Base-by-base conservation (phyloP, 2,329 filamentous ascomycete species). In the Pleomassaria siparia region DNA sequence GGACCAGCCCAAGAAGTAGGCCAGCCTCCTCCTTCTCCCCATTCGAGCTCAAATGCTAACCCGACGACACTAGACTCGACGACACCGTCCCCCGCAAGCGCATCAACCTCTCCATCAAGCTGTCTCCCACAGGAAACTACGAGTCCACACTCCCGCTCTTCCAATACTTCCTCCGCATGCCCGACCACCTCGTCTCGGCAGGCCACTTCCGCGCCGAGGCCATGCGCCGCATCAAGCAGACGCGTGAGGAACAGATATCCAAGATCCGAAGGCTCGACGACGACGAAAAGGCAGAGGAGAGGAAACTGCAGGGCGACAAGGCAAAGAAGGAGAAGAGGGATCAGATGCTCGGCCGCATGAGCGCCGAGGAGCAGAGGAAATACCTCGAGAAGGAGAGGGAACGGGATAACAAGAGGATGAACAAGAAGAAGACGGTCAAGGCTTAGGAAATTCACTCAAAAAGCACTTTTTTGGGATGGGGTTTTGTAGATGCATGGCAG, bases 171-270 rank as follows among this genome's bases (percentile, higher is more conserved):
- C 72, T 96, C 45, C 87, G 89, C 55, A 75, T 96, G n/a, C 81
- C 90, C 32, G 94, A 99, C 69, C 77, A 81, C 58, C 86, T 99
- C 40, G 90, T 87, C 47, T 76, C 83, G 46, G 74, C 75, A 21
- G 91, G 84, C 10, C 91, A 89, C 72, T 96, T 96, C 85, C 89
- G 94, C 11, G 84, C 89, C 29, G 76, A 97, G 77, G 91, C 96
- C 26, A 76, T 87, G 69, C 89, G 89, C 71, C 95, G 95, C 78
- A 80, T 99, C 58, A 85, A 84, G 63, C 77, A 77, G 52, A 86
- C 85, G 26, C 90, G 94, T 55, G 92, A 97, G 35, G 86, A 89
- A 47, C 86, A 89, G 63, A 82, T 88, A 62, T 81, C 82, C 66
- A 88, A 88, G 75, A 84, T 99, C 64, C 85, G 87, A 71, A 91